A percentile compares a stretch with the other conserved stretches of the same genome.
Conservation (phyloP, 495 filamentous ascomycete genomes). For the Sporormia fimetaria region DNA sequence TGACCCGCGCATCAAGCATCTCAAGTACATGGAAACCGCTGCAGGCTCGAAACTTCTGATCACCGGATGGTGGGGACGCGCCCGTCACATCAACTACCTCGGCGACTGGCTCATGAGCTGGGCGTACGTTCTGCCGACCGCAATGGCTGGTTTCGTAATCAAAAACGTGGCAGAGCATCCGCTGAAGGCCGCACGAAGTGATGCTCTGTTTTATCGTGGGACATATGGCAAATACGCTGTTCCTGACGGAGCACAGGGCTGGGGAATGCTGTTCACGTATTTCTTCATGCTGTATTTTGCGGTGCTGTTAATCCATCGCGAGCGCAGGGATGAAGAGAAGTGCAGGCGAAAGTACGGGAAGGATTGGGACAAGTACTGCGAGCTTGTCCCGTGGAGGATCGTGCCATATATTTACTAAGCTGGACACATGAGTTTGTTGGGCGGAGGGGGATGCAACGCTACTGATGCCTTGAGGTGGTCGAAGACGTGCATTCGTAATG, state of each 20-base stretch:
- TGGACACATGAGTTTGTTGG: neutral
- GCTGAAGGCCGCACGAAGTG: slow-evolving; percentile 8
- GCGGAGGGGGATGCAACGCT: slow-evolving; percentile 9
- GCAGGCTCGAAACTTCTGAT: slow-evolving; percentile 68
- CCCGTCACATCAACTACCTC: slow-evolving; percentile 94
- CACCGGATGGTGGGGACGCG: slow-evolving; percentile 89
- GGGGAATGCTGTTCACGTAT: slow-evolving; percentile 82
- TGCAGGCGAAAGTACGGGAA: slow-evolving; percentile 84
- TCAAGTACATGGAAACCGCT: slow-evolving; percentile 81
- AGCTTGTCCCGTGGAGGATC: slow-evolving; percentile 72
- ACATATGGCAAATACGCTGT: slow-evolving; percentile 36
- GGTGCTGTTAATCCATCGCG: slow-evolving; percentile 78
- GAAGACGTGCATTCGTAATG: slow-evolving; percentile 19
- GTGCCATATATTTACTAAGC: slow-evolving; percentile 76
- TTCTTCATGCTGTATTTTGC: slow-evolving; percentile 95
- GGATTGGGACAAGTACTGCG: slow-evolving; percentile 86
- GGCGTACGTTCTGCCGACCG: slow-evolving; percentile 85
- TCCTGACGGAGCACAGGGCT: slow-evolving; percentile 61
- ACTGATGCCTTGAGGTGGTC: slow-evolving; percentile 9
- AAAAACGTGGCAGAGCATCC: slow-evolving; percentile 30
- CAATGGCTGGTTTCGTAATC: slow-evolving; percentile 66
- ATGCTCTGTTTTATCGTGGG: slow-evolving; percentile 35
- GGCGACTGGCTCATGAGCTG: slow-evolving; percentile 93
- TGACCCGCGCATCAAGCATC: slow-evolving; percentile 66
- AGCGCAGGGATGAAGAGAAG: slow-evolving; percentile 84